Percentiles rank a stretch among this genome's conserved stretches.
Evolutionary conservation across 108 stramenopile species (phyloP).

Genomic region (Cylindrotheca fusiformis): DNA sequence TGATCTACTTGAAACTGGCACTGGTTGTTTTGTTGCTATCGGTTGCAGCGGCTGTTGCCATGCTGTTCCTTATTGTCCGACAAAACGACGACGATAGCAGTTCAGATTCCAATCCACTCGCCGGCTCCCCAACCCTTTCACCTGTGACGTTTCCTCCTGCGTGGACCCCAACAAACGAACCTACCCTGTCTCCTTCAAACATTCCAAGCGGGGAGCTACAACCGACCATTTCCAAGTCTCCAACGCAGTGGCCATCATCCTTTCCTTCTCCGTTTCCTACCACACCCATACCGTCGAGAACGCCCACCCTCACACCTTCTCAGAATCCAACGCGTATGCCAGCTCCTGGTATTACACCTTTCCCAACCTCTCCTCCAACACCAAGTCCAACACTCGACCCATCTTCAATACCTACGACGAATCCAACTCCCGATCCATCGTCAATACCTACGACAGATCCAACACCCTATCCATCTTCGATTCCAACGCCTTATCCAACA

Average conservation of each 20-base stretch:
- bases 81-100: background rate
- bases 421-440: background rate
- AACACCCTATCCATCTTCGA: background rate
- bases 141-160: background rate
- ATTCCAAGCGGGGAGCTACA: background rate
- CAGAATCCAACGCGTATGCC: background rate
- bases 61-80: conserved; percentile 7
- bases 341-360: background rate
- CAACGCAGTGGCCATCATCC: background rate
- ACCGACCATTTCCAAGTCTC: background rate
- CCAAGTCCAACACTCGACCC: background rate
- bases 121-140: background rate
- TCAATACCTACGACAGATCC: background rate
- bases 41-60: conserved; percentile 10
- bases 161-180: background rate
- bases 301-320: background rate
- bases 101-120: background rate
- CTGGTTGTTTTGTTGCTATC: conserved; percentile 3
- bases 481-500: conserved; percentile 4
- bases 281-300: background rate
- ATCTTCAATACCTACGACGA: background rate
- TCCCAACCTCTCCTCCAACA: conserved; percentile 7
- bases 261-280: conserved; percentile 4
- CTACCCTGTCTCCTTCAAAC: background rate
- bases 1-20: conserved; percentile 1